Percentiles rank a stretch among this genome's conserved stretches.
These are phyloP conservation scores for Metschnikowia gelsemii DNA, from an alignment of 805 yeast genomes.

Conservation along the genomic window DNA sequence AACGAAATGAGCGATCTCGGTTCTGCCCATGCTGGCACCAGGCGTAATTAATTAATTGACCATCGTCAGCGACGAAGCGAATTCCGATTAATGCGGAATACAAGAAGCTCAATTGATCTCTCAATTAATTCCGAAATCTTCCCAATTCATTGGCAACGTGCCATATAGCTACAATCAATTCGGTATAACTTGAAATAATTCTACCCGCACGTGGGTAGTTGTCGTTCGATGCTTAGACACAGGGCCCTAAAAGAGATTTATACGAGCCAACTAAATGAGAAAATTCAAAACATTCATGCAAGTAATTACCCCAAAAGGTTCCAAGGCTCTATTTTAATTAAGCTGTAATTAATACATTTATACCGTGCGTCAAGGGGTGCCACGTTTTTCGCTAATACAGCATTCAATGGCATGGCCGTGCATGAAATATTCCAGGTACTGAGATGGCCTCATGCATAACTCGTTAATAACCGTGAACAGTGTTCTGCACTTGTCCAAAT, in stretches of 20 bases:
- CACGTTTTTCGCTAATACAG: background rate
- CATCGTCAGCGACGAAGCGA: too few relatives aligned
- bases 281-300: constrained; percentile 2
- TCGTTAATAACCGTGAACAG: background rate
- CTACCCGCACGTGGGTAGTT: background rate
- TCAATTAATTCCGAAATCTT: too few relatives aligned
- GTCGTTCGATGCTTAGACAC: background rate
- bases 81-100: too few relatives aligned
- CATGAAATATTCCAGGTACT: constrained; percentile 1
- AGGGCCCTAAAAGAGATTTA: background rate
- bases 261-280: background rate
- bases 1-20: too few relatives aligned
- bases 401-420: background rate
- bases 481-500: constrained; percentile 1
- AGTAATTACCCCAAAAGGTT: background rate
- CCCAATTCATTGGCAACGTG: too few relatives aligned
- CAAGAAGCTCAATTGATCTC: too few relatives aligned
- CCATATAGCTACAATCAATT: background rate
- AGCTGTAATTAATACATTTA: background rate
- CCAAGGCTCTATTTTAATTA: background rate
- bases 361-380: background rate
- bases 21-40: too few relatives aligned
- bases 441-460: background rate
- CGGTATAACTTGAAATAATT: background rate
- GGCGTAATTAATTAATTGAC: too few relatives aligned